Evolutionary conservation across 1,139 yeast genomes (phyloP).

Genomic region (Taphrina populina): DNA sequence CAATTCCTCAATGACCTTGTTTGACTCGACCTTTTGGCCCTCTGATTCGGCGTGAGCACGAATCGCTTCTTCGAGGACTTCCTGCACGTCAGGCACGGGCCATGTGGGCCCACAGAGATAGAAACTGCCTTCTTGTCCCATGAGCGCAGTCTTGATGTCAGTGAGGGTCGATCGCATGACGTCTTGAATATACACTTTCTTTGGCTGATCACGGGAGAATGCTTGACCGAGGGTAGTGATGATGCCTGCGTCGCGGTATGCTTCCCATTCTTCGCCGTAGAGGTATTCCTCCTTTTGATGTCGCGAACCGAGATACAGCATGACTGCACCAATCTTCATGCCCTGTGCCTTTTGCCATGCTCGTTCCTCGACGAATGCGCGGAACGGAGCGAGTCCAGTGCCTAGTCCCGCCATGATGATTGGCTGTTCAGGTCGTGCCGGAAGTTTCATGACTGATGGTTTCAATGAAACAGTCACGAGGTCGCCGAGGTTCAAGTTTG

Average conservation of each 20-base stretch:
- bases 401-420: conserved; percentile 97
- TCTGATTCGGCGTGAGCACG: conserved; percentile 64
- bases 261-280: conserved; percentile 97
- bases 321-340: conserved; percentile 81
- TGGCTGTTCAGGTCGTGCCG: conserved; percentile 63
- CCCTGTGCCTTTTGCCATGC: conserved; percentile 92
- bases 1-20: conserved; percentile 83
- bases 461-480: conserved; percentile 92
- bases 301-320: conserved; percentile 88
- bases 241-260: conserved; percentile 85
- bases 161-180: conserved; percentile 75
- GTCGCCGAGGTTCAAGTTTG: conserved; percentile 74
- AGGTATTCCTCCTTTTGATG: conserved; percentile 93
- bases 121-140: conserved; percentile 77
- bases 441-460: conserved; percentile 96
- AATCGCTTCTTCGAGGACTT: conserved; percentile 81
- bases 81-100: conserved; percentile 98
- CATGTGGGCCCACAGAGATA: conserved; percentile 98
- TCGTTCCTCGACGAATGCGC: conserved; percentile 94
- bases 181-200: conserved; percentile 93
- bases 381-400: conserved; percentile 97
- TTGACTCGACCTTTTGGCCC: conserved; percentile 69
- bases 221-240: conserved; percentile 97
- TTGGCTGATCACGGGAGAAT: conserved; percentile 94
- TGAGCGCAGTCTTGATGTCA: conserved; percentile 75